Evolutionary conservation across 352 stramenopile species (phyloP), one percentile per base, ranked within the genome.

Genomic region (Phytophthora pini): DNA sequence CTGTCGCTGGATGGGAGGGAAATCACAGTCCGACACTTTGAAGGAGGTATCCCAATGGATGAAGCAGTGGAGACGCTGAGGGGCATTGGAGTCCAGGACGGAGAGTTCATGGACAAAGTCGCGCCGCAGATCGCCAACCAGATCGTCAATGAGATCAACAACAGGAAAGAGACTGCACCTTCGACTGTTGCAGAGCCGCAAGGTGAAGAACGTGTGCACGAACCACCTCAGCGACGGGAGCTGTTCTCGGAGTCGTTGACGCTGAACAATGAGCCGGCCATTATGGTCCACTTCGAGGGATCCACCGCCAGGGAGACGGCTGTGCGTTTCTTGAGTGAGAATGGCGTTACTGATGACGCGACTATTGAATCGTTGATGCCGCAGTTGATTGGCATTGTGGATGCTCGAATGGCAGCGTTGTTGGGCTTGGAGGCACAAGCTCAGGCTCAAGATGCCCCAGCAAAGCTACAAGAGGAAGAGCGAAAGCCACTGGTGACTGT

Each of bases 241-340:
- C 54, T 91, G 36, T 93, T 93, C 39, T 90, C 84, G 12, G 73
- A 93, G 31, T 79, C 82, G 11, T 36, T 94, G 26, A 90, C 75
- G 24, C 36, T 93, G 31, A 81, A 84, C 49, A 67, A 83, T 26
- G 72, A 76, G 13, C 48, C 76, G 0, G 64, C 62, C 0, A 56
- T 92, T 34, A 75, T 94, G 29, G 72, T 88, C 7, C 84, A 94
- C 57, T 78, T 84, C 43, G 82, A 92, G 47, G 79, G 82, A 6
- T 74, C 59, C n/a, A 88, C 80, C 0, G 72, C 84, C 24, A 69
- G 72, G 2, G 80, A 94, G 56, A 85, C 77, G 12, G 86, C 84
- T 5, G 51, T 82, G 32, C 69, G 67, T 6, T 94, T 93, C 34
- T 65, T 94, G 31, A 65, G 56, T 27, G 74, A 87, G 15, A 90